Conservation (phyloP, 176 grass and related monocot species). For the Cymbopogon citratus region DNA sequence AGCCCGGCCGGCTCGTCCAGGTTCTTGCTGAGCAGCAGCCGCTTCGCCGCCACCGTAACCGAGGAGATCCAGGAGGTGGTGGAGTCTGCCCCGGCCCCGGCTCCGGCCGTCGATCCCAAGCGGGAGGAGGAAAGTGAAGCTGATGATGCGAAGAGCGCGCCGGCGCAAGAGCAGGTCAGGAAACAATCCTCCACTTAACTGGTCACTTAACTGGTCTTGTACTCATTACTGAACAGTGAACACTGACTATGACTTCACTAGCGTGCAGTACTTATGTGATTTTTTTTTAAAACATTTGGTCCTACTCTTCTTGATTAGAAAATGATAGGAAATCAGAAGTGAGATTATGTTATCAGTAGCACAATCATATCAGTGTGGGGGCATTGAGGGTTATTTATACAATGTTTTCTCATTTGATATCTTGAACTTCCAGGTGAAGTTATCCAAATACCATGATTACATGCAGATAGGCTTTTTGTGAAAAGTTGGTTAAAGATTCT, state of each 20-base stretch:
- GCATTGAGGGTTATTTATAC: background rate
- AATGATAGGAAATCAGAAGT: background rate
- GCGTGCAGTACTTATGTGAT: background rate
- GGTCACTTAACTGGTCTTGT: too few species aligned
- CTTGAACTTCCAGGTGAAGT: conserved; percentile 11
- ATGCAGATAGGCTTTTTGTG: background rate
- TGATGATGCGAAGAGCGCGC: conserved; percentile 14
- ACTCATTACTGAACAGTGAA: conserved; percentile 12
- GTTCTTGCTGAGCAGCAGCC: conserved; percentile 31
- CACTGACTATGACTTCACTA: background rate
- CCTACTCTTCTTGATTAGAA: background rate
- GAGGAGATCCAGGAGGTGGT: conserved; percentile 47
- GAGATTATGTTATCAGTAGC: conserved; percentile 12
- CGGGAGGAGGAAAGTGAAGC: conserved; percentile 1
- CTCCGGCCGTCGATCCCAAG: background rate
- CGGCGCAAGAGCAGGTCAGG: conserved; percentile 41
- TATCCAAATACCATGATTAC: conserved; percentile 28
- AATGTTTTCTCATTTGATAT: conserved; percentile 18
- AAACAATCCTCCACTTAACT: background rate
- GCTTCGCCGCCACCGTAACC: background rate
- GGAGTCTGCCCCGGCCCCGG: background rate
- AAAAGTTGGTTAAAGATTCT: background rate
- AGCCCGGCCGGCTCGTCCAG: conserved; percentile 49
- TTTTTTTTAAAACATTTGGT: conserved; percentile 3
- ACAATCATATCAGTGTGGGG: conserved; percentile 22